Base-by-base conservation (phyloP, 345 rosid species). In the Boechera retrofracta region DNA sequence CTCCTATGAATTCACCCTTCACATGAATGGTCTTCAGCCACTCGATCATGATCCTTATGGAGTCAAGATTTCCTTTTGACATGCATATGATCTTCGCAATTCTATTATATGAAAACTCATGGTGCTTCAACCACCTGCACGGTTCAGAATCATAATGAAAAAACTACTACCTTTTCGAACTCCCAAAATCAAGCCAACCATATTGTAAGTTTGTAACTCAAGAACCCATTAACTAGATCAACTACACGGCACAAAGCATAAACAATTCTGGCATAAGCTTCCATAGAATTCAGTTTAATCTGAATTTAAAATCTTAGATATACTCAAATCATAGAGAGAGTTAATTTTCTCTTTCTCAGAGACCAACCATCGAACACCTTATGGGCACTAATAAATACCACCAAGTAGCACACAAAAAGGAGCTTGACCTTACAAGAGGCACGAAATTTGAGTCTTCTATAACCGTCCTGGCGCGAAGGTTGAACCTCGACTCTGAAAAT, bases 101-200 rank as follows among this genome's bases (percentile, higher is more conserved):
- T 79, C 83, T 91, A 3, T 87, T 88, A 78, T 87, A 94, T 2
- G 98, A 85, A 67, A 90, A 65, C 3, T 72, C 69, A 82, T 89
- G 85, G 82, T 94, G 97, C 77, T 94, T 94, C 93, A 92, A 84
- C 97, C 97, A 94, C 97, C 97, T 92, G 81, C 47, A 85, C 39
- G 8, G 42, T 72, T 67, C 58, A 78, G 2, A 66, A 57, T 4
- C 73, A 78, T 57, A 39, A 49, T 77, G 9, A 65, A 49, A 51
- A 64, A 64, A 4, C 60, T 18, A 31, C 10, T 16, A 73, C 11
- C 11, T 21, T 45, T 28, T 41, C 48, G 1, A 44, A 29, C 64
- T 18, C 68, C 29, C 18, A 35, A 45, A 53, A 28, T 64, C 18
- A 64, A 48, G 31, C 4, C 10, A 56, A 45, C 42, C 1, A 66